Percentiles rank a stretch among this genome's conserved stretches.
Conservation (phyloP, 345 rosid genomes). For the Boechera stricta region DNA sequence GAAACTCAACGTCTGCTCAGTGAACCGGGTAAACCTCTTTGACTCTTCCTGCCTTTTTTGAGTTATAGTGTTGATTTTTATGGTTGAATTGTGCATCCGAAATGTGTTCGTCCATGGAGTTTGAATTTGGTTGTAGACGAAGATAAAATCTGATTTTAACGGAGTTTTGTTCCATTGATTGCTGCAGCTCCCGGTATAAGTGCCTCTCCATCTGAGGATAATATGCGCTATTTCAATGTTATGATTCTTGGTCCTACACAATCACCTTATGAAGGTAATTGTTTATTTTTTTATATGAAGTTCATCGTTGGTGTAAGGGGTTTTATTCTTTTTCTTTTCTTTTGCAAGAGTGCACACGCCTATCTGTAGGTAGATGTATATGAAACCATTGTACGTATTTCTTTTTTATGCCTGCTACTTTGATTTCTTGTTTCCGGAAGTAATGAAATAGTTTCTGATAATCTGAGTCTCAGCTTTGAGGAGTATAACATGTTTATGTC, state of each 20-base stretch:
- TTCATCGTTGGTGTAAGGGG: not conserved
- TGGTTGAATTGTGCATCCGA: slow-evolving; percentile 7
- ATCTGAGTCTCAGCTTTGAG: not conserved
- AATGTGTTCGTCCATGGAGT: slow-evolving; percentile 26
- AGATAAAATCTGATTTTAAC: not conserved
- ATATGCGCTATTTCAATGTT: slow-evolving; percentile 94
- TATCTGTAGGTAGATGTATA: not conserved
- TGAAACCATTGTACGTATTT: not conserved
- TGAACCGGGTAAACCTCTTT: slow-evolving; percentile 74
- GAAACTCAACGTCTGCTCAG: slow-evolving; percentile 99
- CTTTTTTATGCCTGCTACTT: not conserved
- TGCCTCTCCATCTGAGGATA: slow-evolving; percentile 96
- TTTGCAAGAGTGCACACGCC: not conserved
- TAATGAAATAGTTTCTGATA: not conserved
- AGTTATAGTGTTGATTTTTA: not conserved
- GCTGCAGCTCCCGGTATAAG: slow-evolving; percentile 93
- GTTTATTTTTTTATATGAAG: not conserved
- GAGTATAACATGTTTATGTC: not conserved
- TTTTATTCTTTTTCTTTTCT: not conserved
- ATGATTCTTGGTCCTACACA: slow-evolving; percentile 98
- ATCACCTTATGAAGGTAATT: slow-evolving; percentile 93
- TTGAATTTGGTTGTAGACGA: slow-evolving; percentile 24
- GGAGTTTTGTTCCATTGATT: slow-evolving; percentile 30
- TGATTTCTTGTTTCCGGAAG: not conserved
- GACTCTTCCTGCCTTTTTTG: not conserved